phyloP scores from a whole-genome alignment of 176 grass and related monocot species.

The Oryza rufipogon region DNA sequence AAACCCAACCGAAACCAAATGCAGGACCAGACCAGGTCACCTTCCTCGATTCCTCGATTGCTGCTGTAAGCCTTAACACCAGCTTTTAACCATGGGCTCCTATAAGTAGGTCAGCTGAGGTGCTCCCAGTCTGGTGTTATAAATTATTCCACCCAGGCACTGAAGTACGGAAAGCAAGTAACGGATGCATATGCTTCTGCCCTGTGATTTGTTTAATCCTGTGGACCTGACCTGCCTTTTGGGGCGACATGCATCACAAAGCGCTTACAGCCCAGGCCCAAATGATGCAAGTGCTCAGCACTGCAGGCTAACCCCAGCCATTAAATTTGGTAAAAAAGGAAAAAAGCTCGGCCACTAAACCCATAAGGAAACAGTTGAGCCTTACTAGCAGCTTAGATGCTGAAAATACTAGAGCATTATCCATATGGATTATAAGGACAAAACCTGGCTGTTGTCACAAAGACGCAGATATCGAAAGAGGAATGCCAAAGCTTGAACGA shows the following conservation, averaged over 20 bases:
- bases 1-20: no score
- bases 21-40: no score
- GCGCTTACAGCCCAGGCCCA: not conserved
- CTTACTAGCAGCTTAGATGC: not conserved
- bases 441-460: conserved; percentile 73
- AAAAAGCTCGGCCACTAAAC: not conserved
- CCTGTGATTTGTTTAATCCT: no score
- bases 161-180: no score
- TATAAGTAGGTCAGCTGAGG: no score
- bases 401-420: not conserved
- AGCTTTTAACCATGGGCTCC: no score
- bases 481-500: conserved; percentile 89
- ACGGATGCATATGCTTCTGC: no score
- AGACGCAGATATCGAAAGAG: conserved; percentile 72
- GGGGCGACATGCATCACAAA: not conserved
- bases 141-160: no score
- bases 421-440: not conserved
- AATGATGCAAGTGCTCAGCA: not conserved
- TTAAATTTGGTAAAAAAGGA: no score
- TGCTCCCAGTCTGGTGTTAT: no score
- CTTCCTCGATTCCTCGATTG: no score
- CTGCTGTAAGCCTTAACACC: no score
- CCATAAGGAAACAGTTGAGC: not conserved
- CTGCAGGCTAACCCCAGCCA: not conserved
- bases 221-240: not conserved